Base-by-base conservation (phyloP, 805 yeast genomes). In the Wickerhamiella occidentalis region DNA sequence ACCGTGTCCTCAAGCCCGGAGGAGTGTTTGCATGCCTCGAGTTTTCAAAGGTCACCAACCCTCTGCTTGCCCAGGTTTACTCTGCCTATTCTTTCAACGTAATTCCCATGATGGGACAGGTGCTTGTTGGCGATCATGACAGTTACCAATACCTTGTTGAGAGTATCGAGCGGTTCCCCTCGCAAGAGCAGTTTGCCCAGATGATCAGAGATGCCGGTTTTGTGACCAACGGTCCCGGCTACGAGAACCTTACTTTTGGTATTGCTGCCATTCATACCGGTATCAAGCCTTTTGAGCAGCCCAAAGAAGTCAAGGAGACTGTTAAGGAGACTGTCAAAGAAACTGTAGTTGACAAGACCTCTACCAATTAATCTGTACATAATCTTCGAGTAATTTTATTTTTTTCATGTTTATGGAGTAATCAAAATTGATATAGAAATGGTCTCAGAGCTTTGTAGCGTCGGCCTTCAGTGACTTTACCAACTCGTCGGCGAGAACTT, bases 191-290 rank as follows among this genome's bases (percentile, higher is more conserved):
- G 43, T 92, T 92, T 68, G 85, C 88, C 54, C 67, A 71, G 15
- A 90, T 92, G 97, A 86, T 92, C 60, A 78, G 86, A 63, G 81
- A 85, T 60, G 97, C 97, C 6, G 98, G 98, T 1, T 92, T 92
- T 65, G 81, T 82, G 55, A 82, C 85, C 50, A 94, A 94, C 58
- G 86, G 85, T 49, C 77, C 76, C 48, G 98, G 98, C 49, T 92
- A 88, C 64, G 97, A 92, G 69, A 84, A 84, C 66, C 74, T 92
- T 61, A 85, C 96, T 11, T 85, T 85, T 65, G 98, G 98, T 53
- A 82, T 87, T 50, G 95, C 97, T 49, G 90, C 95, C 47, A 87
- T 92, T 56, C 98, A 92, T 63, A 78, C 87, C 65, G 98, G 97
- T 59, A 85, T 92, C 49, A 92, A 92, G 68, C 72, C 48, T 7